Evolutionary conservation across 169 alveolate species (phyloP).

Genomic region (Perkinsus olseni): DNA sequence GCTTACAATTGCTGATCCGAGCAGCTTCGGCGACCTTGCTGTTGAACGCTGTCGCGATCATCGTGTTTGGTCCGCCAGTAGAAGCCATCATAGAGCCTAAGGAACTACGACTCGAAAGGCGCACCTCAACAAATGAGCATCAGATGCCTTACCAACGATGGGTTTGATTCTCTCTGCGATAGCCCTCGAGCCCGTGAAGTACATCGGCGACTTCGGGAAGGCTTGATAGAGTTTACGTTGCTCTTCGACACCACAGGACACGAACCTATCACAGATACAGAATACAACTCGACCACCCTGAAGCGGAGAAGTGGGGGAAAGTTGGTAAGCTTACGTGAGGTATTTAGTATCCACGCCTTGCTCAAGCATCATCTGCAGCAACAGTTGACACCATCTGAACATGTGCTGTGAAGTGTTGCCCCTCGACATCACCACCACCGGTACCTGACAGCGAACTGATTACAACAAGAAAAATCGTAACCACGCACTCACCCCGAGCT

Average conservation of each 20-base stretch:
- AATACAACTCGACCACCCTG: no score
- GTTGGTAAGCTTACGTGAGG: background rate
- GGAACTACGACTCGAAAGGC: background rate
- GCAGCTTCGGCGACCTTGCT: background rate
- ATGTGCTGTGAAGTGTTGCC: conserved; percentile 7
- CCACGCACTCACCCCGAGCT: background rate
- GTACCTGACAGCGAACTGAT: background rate
- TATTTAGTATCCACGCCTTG: background rate
- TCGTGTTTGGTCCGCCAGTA: conserved; percentile 6
- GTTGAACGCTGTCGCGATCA: background rate
- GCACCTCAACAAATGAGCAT: no score
- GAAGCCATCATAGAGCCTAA: background rate
- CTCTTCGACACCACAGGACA: background rate
- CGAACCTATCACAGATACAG: background rate
- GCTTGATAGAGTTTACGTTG: background rate
- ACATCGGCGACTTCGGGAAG: background rate
- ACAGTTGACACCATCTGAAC: background rate
- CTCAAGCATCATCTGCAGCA: background rate
- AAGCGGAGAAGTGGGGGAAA: background rate
- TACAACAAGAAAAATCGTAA: no score
- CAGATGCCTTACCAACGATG: background rate
- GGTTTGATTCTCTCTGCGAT: background rate
- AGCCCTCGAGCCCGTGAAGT: background rate
- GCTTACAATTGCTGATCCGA: background rate
- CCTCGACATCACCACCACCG: background rate